phyloP scores from a whole-genome alignment of 371 early-diverging fungal genomes.

The Mortierella sp. region DNA sequence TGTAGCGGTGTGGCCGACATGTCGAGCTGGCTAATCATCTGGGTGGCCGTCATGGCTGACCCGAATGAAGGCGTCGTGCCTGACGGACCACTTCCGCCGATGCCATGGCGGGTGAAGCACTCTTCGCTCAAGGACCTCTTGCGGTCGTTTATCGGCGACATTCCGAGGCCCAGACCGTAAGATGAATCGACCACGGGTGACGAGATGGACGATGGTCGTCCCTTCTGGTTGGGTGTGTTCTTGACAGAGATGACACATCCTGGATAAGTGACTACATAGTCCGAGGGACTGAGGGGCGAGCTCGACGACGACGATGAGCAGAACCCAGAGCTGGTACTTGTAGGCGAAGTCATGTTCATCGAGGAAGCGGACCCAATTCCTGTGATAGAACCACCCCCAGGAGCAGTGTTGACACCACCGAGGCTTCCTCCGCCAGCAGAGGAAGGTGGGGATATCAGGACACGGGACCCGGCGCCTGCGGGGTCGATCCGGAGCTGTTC shows the following conservation, averaged over 20 bases:
- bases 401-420: constrained; percentile 5
- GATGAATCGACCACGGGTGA: constrained; percentile 38
- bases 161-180: constrained; percentile 42
- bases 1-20: constrained; percentile 51
- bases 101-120: constrained; percentile 45
- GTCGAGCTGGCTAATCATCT: constrained; percentile 54
- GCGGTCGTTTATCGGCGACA: constrained; percentile 46
- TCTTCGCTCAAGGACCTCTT: constrained; percentile 54
- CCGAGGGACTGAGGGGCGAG: constrained; percentile 35
- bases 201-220: constrained; percentile 47
- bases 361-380: not conserved
- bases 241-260: constrained; percentile 57
- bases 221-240: constrained; percentile 53
- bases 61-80: constrained; percentile 39
- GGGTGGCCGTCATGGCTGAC: constrained; percentile 41
- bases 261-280: constrained; percentile 50
- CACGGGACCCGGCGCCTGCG: constrained; percentile 36
- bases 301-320: constrained; percentile 22
- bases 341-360: constrained; percentile 50
- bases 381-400: not conserved
- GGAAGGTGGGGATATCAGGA: constrained; percentile 45
- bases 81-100: constrained; percentile 20
- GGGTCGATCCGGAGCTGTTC: constrained; percentile 54
- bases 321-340: constrained; percentile 33
- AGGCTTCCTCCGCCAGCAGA: constrained; percentile 54